These are phyloP conservation scores for Oryza officinalis DNA, from an alignment of 176 grass and related monocot species.

Conservation along the genomic window DNA sequence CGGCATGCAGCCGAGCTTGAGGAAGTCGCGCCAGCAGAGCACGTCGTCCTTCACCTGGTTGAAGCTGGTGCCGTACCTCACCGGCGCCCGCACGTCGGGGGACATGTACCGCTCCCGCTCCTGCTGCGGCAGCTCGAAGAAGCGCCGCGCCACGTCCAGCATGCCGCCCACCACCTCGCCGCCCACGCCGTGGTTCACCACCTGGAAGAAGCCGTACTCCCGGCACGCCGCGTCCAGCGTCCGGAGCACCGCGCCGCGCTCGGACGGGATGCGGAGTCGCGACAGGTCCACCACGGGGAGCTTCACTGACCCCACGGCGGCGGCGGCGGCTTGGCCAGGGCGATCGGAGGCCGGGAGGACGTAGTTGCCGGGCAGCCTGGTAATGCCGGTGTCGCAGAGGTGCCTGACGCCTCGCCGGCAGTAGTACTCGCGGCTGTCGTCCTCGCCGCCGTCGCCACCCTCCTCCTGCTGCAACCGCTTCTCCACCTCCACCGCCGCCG, in stretches of 20 bases:
- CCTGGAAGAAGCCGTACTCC: conserved; percentile 88
- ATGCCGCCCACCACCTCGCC: conserved; percentile 18
- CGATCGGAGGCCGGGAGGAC: conserved; percentile 68
- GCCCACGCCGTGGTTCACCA: conserved; percentile 75
- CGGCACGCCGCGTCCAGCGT: conserved; percentile 66
- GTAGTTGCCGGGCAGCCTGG: conserved; percentile 64
- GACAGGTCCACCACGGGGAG: conserved; percentile 76
- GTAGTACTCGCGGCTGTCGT: not conserved
- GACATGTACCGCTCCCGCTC: conserved; percentile 77
- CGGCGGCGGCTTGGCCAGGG: conserved; percentile 8
- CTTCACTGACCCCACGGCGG: not conserved
- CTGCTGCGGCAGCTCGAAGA: conserved; percentile 67
- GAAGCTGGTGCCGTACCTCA: conserved; percentile 96
- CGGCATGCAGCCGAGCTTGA: conserved; percentile 80
- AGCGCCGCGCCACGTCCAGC: conserved; percentile 60
- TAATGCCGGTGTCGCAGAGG: conserved; percentile 71
- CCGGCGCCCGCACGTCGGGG: conserved; percentile 46
- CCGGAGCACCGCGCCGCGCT: conserved; percentile 45
- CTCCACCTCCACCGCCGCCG: not conserved
- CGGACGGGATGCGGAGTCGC: conserved; percentile 36
- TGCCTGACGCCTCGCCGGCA: conserved; percentile 68
- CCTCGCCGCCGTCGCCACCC: not conserved
- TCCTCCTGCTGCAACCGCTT: not conserved
- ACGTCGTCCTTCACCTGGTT: conserved; percentile 85
- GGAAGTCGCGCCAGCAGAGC: conserved; percentile 91